A percentile compares a stretch with the other conserved stretches of the same genome.
Conservation (phyloP, 179 eudicot genomes). For the Heliamphora ciliata region DNA sequence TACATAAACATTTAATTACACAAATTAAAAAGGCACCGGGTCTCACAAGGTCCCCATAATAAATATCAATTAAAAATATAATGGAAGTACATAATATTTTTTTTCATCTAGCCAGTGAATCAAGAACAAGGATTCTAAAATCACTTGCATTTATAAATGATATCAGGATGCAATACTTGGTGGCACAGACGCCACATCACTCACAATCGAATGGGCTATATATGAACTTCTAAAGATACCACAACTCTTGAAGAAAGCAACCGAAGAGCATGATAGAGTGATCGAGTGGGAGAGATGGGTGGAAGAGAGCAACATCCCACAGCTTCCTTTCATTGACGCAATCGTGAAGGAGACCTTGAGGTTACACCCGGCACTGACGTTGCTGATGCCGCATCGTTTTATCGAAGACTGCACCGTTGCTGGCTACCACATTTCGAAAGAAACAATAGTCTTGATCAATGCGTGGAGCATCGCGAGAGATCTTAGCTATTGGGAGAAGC, state of each 20-base stretch:
- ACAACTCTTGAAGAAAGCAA: constrained; percentile 21
- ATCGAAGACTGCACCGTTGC: constrained; percentile 25
- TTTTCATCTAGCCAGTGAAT: too few relatives aligned
- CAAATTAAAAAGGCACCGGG: too few relatives aligned
- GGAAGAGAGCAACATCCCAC: constrained; percentile 35
- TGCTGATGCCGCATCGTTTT: constrained; percentile 12
- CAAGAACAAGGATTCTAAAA: too few relatives aligned
- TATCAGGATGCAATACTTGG: constrained; percentile 35
- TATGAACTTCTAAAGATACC: constrained; percentile 25
- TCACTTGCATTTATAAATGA: background rate
- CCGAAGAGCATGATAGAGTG: constrained; percentile 33
- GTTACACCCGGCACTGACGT: background rate
- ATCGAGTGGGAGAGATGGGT: constrained; percentile 45
- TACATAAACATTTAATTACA: too few relatives aligned
- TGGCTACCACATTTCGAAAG: constrained; percentile 35
- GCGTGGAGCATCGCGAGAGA: constrained; percentile 15
- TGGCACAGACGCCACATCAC: constrained; percentile 26
- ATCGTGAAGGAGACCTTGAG: background rate
- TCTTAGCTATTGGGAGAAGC: constrained; percentile 26
- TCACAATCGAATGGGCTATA: too few relatives aligned
- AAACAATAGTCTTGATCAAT: background rate
- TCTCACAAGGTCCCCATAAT: too few relatives aligned
- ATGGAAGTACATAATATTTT: too few relatives aligned
- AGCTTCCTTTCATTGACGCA: constrained; percentile 39
- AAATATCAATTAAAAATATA: too few relatives aligned